Evolutionary conservation across 768 basidiomycete species (phyloP).

Genomic region (Russula sp.): DNA sequence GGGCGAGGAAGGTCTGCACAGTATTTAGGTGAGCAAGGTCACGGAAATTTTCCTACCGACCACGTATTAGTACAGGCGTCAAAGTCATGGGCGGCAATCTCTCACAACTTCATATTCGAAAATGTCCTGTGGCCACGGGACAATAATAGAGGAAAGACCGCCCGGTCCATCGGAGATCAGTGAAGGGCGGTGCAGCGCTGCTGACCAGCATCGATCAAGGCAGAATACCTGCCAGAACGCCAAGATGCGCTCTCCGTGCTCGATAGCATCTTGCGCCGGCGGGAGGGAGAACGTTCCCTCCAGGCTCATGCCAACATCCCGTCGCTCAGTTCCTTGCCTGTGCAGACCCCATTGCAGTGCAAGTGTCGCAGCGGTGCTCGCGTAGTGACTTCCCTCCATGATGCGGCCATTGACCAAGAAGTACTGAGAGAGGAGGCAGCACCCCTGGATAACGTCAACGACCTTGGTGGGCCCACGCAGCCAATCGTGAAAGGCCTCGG

Average conservation of each 20-base stretch:
- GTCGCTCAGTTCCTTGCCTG: constrained; percentile 32
- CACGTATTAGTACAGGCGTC: background rate
- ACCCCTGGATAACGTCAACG: constrained; percentile 69
- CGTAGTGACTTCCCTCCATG: constrained; percentile 73
- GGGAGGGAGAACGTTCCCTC: constrained; percentile 43
- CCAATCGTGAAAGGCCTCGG: constrained; percentile 56
- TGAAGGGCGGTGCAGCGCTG: constrained; percentile 58
- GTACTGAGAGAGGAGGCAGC: constrained; percentile 67
- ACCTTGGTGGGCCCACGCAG: constrained; percentile 47
- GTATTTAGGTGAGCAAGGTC: constrained; percentile 48
- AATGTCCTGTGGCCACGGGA: constrained; percentile 72
- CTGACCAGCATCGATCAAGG: constrained; percentile 77
- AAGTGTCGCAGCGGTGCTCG: constrained; percentile 64
- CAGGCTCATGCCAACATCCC: constrained; percentile 23
- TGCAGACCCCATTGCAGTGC: constrained; percentile 70
- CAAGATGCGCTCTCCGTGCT: constrained; percentile 63
- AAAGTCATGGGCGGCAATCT: constrained; percentile 5
- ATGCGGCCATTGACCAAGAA: constrained; percentile 70
- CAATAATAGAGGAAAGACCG: constrained; percentile 50
- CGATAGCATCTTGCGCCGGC: constrained; percentile 49
- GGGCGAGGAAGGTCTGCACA: constrained; percentile 50
- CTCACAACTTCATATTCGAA: constrained; percentile 65
- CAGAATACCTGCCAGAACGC: constrained; percentile 83
- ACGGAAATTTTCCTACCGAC: constrained; percentile 49
- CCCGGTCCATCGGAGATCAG: constrained; percentile 58